These are phyloP conservation scores for Dendrobium officinale DNA, from an alignment of 106 monocot species.

Conservation along the genomic window DNA sequence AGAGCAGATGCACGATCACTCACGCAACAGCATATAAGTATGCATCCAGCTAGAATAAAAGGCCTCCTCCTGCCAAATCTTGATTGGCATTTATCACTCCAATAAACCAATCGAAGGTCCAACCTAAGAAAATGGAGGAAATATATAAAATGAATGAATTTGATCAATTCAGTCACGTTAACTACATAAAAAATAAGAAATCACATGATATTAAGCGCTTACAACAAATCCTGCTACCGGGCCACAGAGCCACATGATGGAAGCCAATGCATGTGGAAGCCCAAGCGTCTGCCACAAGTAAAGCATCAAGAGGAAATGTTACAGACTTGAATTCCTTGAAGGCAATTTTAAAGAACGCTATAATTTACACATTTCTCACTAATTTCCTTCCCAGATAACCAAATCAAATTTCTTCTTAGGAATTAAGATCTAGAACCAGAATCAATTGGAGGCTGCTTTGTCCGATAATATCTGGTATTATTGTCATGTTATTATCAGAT, in stretches of 20 bases:
- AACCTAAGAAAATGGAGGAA: constrained; percentile 28
- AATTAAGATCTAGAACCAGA: neutral
- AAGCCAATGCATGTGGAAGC: constrained; percentile 50
- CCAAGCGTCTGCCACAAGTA: constrained; percentile 46
- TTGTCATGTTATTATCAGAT: too few species aligned
- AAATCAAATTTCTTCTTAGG: neutral
- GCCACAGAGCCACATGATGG: constrained; percentile 67
- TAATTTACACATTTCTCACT: neutral
- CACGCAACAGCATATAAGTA: constrained; percentile 62
- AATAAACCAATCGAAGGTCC: constrained; percentile 73
- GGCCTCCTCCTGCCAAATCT: constrained; percentile 68
- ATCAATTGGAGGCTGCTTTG: neutral
- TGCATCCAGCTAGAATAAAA: constrained; percentile 63
- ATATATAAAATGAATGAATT: neutral
- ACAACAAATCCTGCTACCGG: constrained; percentile 61
- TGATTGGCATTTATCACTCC: constrained; percentile 69
- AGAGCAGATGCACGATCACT: constrained; percentile 9
- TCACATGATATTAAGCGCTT: constrained; percentile 10
- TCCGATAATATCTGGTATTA: too few species aligned
- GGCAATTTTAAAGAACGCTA: neutral
- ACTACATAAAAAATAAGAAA: neutral
- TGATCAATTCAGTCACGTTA: neutral
- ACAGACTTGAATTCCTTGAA: neutral
- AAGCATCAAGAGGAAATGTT: neutral
- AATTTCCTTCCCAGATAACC: neutral